phyloP scores from a whole-genome alignment of 768 basidiomycete genomes.

The Hemileccinum rubropunctum region DNA sequence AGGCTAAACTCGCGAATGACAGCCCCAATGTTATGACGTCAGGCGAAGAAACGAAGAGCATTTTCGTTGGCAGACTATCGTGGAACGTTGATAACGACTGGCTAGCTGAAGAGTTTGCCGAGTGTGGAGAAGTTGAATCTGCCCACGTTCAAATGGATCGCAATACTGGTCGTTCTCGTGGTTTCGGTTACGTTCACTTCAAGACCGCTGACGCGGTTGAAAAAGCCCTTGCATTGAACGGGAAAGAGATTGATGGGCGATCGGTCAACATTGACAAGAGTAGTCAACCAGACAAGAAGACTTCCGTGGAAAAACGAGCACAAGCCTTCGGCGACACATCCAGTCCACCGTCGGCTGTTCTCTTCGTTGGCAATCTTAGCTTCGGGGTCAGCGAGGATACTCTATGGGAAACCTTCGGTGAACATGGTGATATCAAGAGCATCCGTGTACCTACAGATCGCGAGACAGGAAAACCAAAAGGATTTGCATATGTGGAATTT shows the following conservation, averaged over 20 bases:
- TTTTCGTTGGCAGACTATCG: slow-evolving; percentile 91
- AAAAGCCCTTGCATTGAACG: slow-evolving; percentile 77
- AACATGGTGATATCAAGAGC: slow-evolving; percentile 79
- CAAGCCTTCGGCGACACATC: slow-evolving; percentile 72
- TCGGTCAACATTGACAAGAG: slow-evolving; percentile 83
- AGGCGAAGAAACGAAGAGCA: slow-evolving; percentile 54
- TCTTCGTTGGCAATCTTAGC: slow-evolving; percentile 91
- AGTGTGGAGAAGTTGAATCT: slow-evolving; percentile 85
- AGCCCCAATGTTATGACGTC: slow-evolving; percentile 34
- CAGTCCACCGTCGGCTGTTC: slow-evolving; percentile 63
- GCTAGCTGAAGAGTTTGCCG: slow-evolving; percentile 85
- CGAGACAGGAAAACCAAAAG: slow-evolving; percentile 87
- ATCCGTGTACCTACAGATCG: slow-evolving; percentile 92
- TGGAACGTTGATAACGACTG: slow-evolving; percentile 98
- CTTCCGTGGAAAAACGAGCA: slow-evolving; percentile 65
- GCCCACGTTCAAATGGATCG: slow-evolving; percentile 88
- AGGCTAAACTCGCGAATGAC: slow-evolving; percentile 70
- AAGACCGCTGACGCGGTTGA: slow-evolving; percentile 66
- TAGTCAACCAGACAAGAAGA: slow-evolving; percentile 53
- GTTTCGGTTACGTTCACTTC: slow-evolving; percentile 84
- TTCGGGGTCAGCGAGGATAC: slow-evolving; percentile 77
- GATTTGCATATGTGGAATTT: slow-evolving; percentile 97
- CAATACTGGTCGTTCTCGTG: slow-evolving; percentile 76
- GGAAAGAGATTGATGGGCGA: slow-evolving; percentile 91
- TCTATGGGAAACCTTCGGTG: slow-evolving; percentile 88